Evolutionary conservation across 1,284 basidiomycete species (phyloP), one percentile per base, ranked within the genome.

Genomic region (Pseudozyma sp.): DNA sequence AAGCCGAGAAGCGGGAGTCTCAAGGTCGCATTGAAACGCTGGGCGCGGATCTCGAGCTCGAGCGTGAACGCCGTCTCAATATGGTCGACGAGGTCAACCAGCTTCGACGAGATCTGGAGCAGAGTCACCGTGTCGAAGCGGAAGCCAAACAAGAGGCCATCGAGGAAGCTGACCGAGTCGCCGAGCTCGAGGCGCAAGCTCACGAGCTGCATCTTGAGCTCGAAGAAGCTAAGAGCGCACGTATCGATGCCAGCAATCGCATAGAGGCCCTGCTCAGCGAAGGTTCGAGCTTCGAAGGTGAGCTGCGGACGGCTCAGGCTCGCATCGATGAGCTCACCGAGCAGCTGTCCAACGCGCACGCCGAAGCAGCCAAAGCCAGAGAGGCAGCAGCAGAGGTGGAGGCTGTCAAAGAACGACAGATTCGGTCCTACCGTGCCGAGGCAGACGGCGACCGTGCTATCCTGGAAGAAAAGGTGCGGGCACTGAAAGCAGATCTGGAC

Each of bases 361-460:
- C 69, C 14, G 79, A 81, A 37, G 63, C 64, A 4, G 64, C 72
- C 17, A 71, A 75, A 48, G 78, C 69, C 4, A 54, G 71, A 14
- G 77, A 81, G 37, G 53, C 72, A 7, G 66, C 71, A 24, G 58
- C 68, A 0, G 79, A 81, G 42, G 69, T 75, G 43, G 80, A 81
- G 40, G 57, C 54, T 4, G 57, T 68, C 37, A 75, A 73, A 39
- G 80, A 81, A 44, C 66, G 69, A 10, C 69, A 75, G 35, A 69
- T 81, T 11, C 67, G 80, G 11, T 68, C 70, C 7, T 66, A 79
- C 47, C 71, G 78, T 17, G 80, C 79, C 16, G 80, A 81, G 54
- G 79, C 78, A 7, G 80, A 81, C 40, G 77, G 78, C 5, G 80
- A 81, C 52, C 74, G 79, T 7, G 80, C 80, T 8, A 81, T 81